These are phyloP conservation scores for Stachybotrys elegans DNA, from an alignment of 2,329 filamentous ascomycete species.

Conservation along the genomic window DNA sequence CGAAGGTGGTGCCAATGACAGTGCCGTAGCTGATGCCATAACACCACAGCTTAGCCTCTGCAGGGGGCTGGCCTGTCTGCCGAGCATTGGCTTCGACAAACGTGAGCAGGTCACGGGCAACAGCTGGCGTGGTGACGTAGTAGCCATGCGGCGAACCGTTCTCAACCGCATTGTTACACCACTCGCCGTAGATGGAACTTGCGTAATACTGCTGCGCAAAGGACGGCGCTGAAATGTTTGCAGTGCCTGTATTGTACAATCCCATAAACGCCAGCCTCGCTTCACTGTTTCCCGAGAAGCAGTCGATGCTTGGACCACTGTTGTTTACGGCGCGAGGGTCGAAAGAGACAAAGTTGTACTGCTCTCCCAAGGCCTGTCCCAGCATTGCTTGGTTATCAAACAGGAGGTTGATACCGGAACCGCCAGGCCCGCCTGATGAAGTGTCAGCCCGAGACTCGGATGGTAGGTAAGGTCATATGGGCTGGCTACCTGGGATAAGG, in stretches of 20 bases:
- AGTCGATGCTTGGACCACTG: constrained; percentile 22
- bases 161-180: constrained; percentile 23
- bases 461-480: not conserved
- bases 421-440: constrained; percentile 27
- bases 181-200: constrained; percentile 23
- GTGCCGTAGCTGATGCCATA: constrained; percentile 25
- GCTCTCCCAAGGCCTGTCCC: constrained; percentile 26
- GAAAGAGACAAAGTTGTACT: constrained; percentile 36
- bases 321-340: constrained; percentile 35
- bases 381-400: constrained; percentile 10
- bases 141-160: constrained; percentile 20
- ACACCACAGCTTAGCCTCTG: constrained; percentile 21
- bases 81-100: constrained; percentile 23
- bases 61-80: constrained; percentile 11
- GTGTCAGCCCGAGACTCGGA: constrained; percentile 7
- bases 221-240: constrained; percentile 21
- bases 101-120: constrained; percentile 23
- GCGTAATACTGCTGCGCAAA: constrained; percentile 24
- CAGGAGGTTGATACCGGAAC: constrained; percentile 28
- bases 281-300: constrained; percentile 21
- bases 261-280: constrained; percentile 20
- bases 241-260: constrained; percentile 18
- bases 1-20: constrained; percentile 22
- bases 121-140: constrained; percentile 24
- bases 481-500: constrained; percentile 18